Conservation (phyloP, 164 flowering plant genomes). For the Buxus sempervirens region DNA sequence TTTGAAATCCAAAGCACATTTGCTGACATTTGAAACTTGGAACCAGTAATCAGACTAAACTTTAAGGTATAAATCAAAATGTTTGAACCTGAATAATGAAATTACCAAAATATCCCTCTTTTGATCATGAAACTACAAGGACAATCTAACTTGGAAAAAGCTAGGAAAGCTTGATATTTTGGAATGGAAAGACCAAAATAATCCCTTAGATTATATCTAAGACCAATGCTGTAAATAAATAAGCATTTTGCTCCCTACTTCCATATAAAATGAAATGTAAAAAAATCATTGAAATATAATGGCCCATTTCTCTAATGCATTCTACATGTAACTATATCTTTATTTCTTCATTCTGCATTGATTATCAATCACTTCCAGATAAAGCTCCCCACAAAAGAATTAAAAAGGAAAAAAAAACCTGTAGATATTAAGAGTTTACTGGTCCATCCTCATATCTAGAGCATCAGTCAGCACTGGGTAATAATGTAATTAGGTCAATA, state of each 20-base stretch:
- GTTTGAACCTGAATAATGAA: constrained; percentile 1
- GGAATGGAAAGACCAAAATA: neutral
- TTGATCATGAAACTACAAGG: neutral
- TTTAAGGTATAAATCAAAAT: constrained; percentile 22
- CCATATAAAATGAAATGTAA: too few relatives aligned
- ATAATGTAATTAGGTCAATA: constrained; percentile 12
- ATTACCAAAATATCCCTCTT: constrained; percentile 16
- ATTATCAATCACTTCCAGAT: too few relatives aligned
- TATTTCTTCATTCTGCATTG: too few relatives aligned
- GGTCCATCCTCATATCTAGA: neutral
- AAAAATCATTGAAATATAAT: too few relatives aligned
- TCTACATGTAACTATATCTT: too few relatives aligned
- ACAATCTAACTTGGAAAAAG: neutral
- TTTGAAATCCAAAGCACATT: constrained; percentile 47
- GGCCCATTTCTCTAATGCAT: too few relatives aligned
- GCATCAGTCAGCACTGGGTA: constrained; percentile 1
- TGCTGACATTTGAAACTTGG: constrained; percentile 13
- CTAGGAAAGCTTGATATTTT: neutral
- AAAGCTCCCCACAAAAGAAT: too few relatives aligned
- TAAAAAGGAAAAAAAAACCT: too few relatives aligned
- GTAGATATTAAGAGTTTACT: too few relatives aligned
- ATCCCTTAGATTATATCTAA: neutral
- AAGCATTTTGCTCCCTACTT: too few relatives aligned
- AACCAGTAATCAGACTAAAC: constrained; percentile 18
- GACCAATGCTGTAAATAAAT: too few relatives aligned